A percentile compares a stretch with the other conserved stretches of the same genome.
Conservation (phyloP, 306 rosid genomes). For the Medicago arabica region DNA sequence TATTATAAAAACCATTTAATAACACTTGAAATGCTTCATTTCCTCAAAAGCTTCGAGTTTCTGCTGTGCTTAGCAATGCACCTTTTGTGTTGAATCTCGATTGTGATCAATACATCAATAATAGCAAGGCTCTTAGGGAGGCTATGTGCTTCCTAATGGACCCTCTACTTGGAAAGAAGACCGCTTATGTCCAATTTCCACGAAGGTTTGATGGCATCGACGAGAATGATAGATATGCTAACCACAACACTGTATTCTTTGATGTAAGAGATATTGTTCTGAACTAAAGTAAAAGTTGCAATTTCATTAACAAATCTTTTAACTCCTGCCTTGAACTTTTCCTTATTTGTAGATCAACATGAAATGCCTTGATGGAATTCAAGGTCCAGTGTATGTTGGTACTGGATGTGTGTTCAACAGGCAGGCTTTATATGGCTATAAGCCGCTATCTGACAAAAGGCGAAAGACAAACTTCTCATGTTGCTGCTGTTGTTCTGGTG, state of each 20-base stretch:
- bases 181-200: constrained; percentile 89
- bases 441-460: constrained; percentile 75
- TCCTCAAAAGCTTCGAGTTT: constrained; percentile 78
- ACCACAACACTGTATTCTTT: constrained; percentile 73
- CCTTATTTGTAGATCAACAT: constrained; percentile 71
- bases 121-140: constrained; percentile 87
- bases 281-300: constrained; percentile 15
- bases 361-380: constrained; percentile 98
- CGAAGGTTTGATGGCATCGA: constrained; percentile 90
- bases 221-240: constrained; percentile 81
- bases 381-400: constrained; percentile 96
- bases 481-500: constrained; percentile 47
- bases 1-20: constrained; percentile 20
- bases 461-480: constrained; percentile 66
- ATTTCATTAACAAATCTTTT: constrained; percentile 21
- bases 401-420: constrained; percentile 94
- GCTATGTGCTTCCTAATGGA: constrained; percentile 98
- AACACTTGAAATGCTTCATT: constrained; percentile 35
- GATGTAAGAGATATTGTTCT: constrained; percentile 66
- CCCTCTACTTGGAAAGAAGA: constrained; percentile 79
- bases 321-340: constrained; percentile 41
- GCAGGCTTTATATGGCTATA: constrained; percentile 85
- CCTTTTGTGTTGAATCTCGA: constrained; percentile 95
- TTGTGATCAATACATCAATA: constrained; percentile 97
- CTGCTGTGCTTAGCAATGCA: constrained; percentile 94